Conservation (phyloP, 495 filamentous ascomycete species). For the Daldinia caldariorum region DNA sequence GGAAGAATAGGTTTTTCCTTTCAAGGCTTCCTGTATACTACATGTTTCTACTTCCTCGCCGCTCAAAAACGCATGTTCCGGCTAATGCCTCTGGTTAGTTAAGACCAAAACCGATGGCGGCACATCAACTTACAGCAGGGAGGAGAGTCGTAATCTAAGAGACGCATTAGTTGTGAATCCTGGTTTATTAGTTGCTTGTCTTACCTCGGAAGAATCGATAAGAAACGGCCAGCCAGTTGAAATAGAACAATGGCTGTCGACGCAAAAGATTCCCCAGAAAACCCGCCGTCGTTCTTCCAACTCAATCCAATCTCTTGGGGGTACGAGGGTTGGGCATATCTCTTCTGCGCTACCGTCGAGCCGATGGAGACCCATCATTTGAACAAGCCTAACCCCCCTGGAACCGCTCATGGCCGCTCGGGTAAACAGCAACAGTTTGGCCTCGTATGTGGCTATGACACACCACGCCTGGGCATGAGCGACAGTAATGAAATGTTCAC, state of each 20-base stretch:
- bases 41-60: conserved; percentile 48
- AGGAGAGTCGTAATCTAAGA: conserved; percentile 57
- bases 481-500: conserved; percentile 59
- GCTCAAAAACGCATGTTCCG: conserved; percentile 54
- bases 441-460: conserved; percentile 56
- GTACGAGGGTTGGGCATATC: conserved; percentile 50
- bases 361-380: conserved; percentile 61
- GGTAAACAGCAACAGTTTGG: conserved; percentile 55
- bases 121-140: conserved; percentile 46
- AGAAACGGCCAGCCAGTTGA: conserved; percentile 60
- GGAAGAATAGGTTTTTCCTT: conserved; percentile 51
- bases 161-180: conserved; percentile 7
- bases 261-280: conserved; percentile 63
- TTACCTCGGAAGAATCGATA: conserved; percentile 54
- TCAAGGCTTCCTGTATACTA: conserved; percentile 51
- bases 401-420: conserved; percentile 58
- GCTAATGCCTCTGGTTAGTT: conserved; percentile 30
- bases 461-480: conserved; percentile 60
- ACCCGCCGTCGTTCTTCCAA: conserved; percentile 62
- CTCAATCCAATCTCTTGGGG: conserved; percentile 57
- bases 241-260: conserved; percentile 60
- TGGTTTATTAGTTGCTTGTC: neutral
- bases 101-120: neutral
- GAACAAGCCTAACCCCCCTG: conserved; percentile 51
- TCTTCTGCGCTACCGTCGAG: conserved; percentile 54